A percentile compares a stretch with the other conserved stretches of the same genome.
phyloP scores from a whole-genome alignment of 1,284 basidiomycete species.

The Moniliophthora roreri region DNA sequence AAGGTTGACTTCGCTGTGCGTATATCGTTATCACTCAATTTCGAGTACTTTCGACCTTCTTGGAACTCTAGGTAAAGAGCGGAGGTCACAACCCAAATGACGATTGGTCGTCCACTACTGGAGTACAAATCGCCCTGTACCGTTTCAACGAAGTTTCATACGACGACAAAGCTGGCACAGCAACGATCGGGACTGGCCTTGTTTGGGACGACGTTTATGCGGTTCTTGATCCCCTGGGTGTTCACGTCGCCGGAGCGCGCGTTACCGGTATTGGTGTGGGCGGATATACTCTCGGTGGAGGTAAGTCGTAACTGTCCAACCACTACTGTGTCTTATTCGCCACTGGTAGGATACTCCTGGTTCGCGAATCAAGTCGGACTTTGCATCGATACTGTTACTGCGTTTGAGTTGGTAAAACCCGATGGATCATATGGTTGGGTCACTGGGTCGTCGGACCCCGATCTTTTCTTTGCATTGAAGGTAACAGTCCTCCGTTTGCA shows the following conservation, averaged over 20 bases:
- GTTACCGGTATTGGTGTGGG: conserved; percentile 57
- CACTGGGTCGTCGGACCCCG: conserved; percentile 28
- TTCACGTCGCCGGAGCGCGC: conserved; percentile 55
- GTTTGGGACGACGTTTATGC: conserved; percentile 61
- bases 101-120: conserved; percentile 52
- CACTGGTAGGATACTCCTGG: conserved; percentile 34
- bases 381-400: conserved; percentile 36
- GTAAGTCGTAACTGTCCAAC: conserved; percentile 25
- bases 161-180: conserved; percentile 35
- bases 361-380: conserved; percentile 36
- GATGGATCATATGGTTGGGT: conserved; percentile 32
- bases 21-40: background rate
- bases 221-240: conserved; percentile 38
- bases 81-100: conserved; percentile 52
- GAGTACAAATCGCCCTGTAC: conserved; percentile 56
- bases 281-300: conserved; percentile 55
- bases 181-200: conserved; percentile 48
- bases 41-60: background rate
- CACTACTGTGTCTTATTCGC: background rate
- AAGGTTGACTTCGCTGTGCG: conserved; percentile 41
- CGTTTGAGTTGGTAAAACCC: conserved; percentile 37
- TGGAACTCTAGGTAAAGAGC: conserved; percentile 44
- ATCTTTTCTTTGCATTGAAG: conserved; percentile 38
- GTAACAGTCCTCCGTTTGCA: conserved; percentile 11
- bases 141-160: conserved; percentile 48